Base-by-base conservation (phyloP, 106 monocot species). In the Acanthochlamys bracteata region DNA sequence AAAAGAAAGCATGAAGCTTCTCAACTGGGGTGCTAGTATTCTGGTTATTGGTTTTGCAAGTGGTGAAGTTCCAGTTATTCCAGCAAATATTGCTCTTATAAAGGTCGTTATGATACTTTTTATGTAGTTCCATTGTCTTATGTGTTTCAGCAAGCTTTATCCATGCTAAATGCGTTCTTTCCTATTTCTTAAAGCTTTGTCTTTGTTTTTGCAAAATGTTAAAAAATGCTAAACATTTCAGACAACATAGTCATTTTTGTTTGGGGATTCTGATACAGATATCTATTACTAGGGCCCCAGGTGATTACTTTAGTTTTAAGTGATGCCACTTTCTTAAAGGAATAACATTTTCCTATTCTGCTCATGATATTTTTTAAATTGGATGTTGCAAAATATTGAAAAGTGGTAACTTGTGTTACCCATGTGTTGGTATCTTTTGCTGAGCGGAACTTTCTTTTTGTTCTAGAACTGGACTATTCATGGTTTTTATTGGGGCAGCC, bases 11-110 rank as follows among this genome's bases (percentile, higher is more conserved):
- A 78, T 89, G 88, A 98, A 89, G 71, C 78, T 98, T 66, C 74
- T 98, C 17, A 98, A 88, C 11, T 98, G 98, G 98, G 92, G 98
- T 54, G 91, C 98, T 55, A 65, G 88, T 57, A 98, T 98, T 78
- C 67, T 98, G 66, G 78, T 98, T 24, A 98, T 98, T 68, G 98
- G 98, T 65, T 98, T 98, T 83, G 98, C 98, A 41, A 92, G 92
- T 49, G 98, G 92, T 74, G 92, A 98, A 79, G 71, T 98, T 16
- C 98, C 98, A 12, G 78, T 89, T 11, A 92, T 98, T 42, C 98
- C 92, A 56, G 98, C 88, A 79, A 98, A 98, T 79, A 83, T 98
- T 75, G 88, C 98, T 73, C 92, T 98, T 66, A 85, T 98, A 49
- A 98, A 98, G 98, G 98, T 98, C 42, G 10, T 9, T 21, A 25